phyloP scores from a whole-genome alignment of 108 stramenopile genomes.

The Seminavis robusta region DNA sequence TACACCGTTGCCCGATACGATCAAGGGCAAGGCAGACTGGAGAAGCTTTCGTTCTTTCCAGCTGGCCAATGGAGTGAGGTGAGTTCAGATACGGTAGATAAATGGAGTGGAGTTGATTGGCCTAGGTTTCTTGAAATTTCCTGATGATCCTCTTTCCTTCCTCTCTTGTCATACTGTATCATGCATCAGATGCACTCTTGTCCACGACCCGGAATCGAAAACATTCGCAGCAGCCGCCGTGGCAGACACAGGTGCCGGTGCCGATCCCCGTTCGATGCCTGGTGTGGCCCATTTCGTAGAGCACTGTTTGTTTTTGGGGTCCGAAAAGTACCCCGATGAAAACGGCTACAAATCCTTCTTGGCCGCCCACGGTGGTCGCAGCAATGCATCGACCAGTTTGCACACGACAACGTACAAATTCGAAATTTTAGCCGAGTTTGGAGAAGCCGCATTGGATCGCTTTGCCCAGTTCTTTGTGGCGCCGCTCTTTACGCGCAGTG shows the following conservation, averaged over 20 bases:
- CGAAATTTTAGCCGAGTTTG: constrained; percentile 70
- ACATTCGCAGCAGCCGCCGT: constrained; percentile 71
- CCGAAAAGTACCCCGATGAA: constrained; percentile 67
- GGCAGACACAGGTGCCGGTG: constrained; percentile 61
- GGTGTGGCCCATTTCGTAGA: constrained; percentile 91
- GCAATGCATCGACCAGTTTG: constrained; percentile 83
- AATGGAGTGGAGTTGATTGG: too few relatives aligned
- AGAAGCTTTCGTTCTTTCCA: constrained; percentile 59
- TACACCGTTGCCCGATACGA: constrained; percentile 32
- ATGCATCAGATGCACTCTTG: constrained; percentile 38
- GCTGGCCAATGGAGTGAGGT: constrained; percentile 48
- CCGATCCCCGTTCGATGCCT: constrained; percentile 71
- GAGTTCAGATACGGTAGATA: constrained; percentile 14
- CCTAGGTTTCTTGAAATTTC: too few relatives aligned
- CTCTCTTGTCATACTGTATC: background rate
- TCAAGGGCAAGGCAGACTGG: constrained; percentile 74
- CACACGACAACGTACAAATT: constrained; percentile 86
- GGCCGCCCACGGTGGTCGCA: constrained; percentile 68
- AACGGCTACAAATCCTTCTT: constrained; percentile 83
- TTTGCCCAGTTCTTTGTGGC: constrained; percentile 79
- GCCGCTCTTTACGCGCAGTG: constrained; percentile 75
- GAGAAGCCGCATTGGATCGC: constrained; percentile 73
- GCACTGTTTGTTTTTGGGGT: constrained; percentile 79
- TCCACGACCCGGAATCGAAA: constrained; percentile 73
- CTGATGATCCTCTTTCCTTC: too few relatives aligned